Conservation (phyloP, 73 alveolate species). For the Loxodes magnus region DNA sequence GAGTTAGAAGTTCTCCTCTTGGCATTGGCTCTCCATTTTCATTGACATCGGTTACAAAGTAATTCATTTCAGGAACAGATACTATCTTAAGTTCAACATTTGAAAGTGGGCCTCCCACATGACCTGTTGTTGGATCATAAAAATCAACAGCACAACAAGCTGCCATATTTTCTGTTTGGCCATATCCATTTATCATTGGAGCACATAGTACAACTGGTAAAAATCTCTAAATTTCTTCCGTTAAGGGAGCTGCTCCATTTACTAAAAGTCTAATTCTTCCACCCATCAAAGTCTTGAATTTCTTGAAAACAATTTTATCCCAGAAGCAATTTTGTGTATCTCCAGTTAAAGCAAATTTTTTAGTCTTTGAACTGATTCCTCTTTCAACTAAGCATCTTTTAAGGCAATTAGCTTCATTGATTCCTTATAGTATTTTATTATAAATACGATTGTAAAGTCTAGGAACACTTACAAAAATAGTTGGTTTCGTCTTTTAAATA, state of each 20-base stretch:
- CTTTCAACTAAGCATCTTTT: not conserved
- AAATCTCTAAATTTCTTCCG: conserved; percentile 26
- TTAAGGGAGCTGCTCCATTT: conserved; percentile 42
- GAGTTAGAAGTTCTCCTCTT: conserved; percentile 58
- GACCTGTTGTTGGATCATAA: conserved; percentile 48
- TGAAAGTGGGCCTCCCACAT: conserved; percentile 66
- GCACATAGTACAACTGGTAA: conserved; percentile 24
- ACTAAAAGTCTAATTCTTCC: conserved; percentile 31
- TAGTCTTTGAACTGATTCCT: not conserved
- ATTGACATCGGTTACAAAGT: conserved; percentile 47
- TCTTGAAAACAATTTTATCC: conserved; percentile 31
- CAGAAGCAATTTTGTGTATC: conserved; percentile 2
- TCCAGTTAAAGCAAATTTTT: not conserved
- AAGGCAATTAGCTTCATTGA: not conserved
- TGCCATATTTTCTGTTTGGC: conserved; percentile 65
- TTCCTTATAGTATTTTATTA: conserved; percentile 9
- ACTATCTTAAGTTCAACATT: conserved; percentile 50
- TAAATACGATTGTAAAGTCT: conserved; percentile 30
- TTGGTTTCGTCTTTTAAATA: conserved; percentile 24
- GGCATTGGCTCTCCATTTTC: conserved; percentile 43
- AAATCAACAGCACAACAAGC: conserved; percentile 22
- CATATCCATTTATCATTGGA: conserved; percentile 55
- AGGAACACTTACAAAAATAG: conserved; percentile 41
- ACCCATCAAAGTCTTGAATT: conserved; percentile 33
- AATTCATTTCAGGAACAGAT: conserved; percentile 84